Base-by-base conservation (phyloP, 208 protist genomes). In the Wallacemonas sp. region DNA sequence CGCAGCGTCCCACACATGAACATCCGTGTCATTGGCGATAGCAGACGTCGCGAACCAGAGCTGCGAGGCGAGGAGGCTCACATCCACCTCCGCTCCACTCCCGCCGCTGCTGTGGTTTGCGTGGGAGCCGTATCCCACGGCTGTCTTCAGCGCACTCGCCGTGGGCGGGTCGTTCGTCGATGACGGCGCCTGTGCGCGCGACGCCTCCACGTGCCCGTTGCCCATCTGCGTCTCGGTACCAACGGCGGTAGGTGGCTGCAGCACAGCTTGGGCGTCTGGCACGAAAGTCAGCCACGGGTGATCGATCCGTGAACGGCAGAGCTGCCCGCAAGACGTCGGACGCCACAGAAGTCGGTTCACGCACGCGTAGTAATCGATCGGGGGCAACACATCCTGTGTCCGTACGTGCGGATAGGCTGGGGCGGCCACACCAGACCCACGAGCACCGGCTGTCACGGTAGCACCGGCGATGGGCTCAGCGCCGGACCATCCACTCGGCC, bases 1-100 rank as follows among this genome's bases (percentile, higher is more conserved):
- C 13, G 68, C 55, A 26, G 75, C 83, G 61, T 94, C 89, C 81
- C 85, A 92, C 24, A 94, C 75, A 66, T 72, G 79, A n/a, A 94
- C 68, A 37, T 91, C 83, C 3, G 77, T 61, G 38, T 86, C 83
- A 30, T 78, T 83, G 19, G 65, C 72, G 30, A 80, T 73, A 3
- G 83, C 67, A 13, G 72, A 71, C 27, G 88, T 87, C 42, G 85
- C 89, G 57, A 94, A 84, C 85, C 85, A 94, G 48, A 94, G 62
- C 58, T 94, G 85, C 13, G 82, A 87, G 24, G 75, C 68, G 12
- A 91, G 66, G 2, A 74, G 34, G 26, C 50, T 27, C 50, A 57
- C 19, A 39, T 57, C 50, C 26, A 21, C 87, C 81, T 17, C 68
- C 63, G 46, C 66, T 69, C 15, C 54, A 66, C 39, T 60, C 62